Evolutionary conservation across 345 rosid species (phyloP).

Genomic region (Eucalyptus fibrosa): DNA sequence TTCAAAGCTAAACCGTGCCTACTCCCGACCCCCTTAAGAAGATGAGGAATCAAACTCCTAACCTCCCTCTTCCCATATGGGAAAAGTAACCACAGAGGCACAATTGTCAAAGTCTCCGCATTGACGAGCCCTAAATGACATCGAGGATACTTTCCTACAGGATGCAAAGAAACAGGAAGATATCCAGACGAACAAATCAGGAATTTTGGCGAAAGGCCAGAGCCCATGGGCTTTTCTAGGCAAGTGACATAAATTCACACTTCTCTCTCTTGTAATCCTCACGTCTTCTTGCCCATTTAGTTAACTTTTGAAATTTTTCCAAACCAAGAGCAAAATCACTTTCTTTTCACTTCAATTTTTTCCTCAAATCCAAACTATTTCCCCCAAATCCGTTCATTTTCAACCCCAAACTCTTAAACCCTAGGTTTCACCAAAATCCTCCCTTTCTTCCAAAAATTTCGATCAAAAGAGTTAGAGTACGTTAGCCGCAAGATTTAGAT

Average conservation of each 20-base stretch:
- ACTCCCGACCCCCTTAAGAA: too few relatives aligned
- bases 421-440: not conserved
- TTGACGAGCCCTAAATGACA: too few relatives aligned
- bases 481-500: not conserved
- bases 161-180: too few relatives aligned
- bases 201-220: too few relatives aligned
- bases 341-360: not conserved
- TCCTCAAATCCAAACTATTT: not conserved
- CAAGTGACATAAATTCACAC: too few relatives aligned
- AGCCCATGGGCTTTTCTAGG: too few relatives aligned
- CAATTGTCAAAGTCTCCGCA: too few relatives aligned
- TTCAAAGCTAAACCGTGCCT: rapidly evolving
- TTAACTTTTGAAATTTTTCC: not conserved
- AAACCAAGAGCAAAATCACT: not conserved
- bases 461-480: not conserved
- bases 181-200: too few relatives aligned
- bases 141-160: too few relatives aligned
- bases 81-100: too few relatives aligned
- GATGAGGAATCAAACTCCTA: too few relatives aligned
- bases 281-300: not conserved
- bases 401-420: not conserved
- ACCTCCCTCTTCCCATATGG: too few relatives aligned
- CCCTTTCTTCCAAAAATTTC: not conserved
- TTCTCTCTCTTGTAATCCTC: not conserved
- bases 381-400: not conserved